A percentile compares a stretch with the other conserved stretches of the same genome.
phyloP scores from a whole-genome alignment of 192 early-diverging fungal genomes.

The Thamnidium elegans region DNA sequence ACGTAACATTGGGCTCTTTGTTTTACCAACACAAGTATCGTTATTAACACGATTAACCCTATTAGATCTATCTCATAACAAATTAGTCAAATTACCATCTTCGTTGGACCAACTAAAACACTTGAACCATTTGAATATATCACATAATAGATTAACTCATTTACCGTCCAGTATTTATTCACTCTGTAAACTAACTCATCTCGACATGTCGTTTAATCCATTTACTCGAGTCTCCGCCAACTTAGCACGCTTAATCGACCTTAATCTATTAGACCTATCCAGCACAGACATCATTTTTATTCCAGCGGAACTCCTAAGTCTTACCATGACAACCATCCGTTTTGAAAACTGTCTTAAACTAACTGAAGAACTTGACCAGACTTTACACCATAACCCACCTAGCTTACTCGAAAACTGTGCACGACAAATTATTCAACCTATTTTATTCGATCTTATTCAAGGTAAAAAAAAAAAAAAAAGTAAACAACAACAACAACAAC shows the following conservation, averaged over 20 bases:
- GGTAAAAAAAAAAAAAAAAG: not conserved
- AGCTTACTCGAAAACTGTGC: constrained; percentile 75
- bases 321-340: constrained; percentile 3
- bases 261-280: constrained; percentile 17
- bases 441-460: not conserved
- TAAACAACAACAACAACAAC: constrained; percentile 35
- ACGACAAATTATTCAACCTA: constrained; percentile 55
- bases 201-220: constrained; percentile 69
- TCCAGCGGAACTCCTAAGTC: constrained; percentile 14
- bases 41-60: constrained; percentile 64
- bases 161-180: constrained; percentile 63
- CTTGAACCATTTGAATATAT: constrained; percentile 60
- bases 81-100: constrained; percentile 58
- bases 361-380: not conserved
- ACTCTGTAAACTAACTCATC: constrained; percentile 53
- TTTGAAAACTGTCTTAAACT: constrained; percentile 17
- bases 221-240: constrained; percentile 63
- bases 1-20: constrained; percentile 5
- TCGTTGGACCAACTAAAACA: constrained; percentile 61
- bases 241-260: constrained; percentile 45
- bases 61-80: constrained; percentile 65
- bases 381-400: constrained; percentile 44
- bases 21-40: constrained; percentile 44
- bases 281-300: constrained; percentile 18
- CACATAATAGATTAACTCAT: constrained; percentile 55